phyloP scores from a whole-genome alignment of 1,284 basidiomycete species.

The Ceratorhiza oryzae-sativae region DNA sequence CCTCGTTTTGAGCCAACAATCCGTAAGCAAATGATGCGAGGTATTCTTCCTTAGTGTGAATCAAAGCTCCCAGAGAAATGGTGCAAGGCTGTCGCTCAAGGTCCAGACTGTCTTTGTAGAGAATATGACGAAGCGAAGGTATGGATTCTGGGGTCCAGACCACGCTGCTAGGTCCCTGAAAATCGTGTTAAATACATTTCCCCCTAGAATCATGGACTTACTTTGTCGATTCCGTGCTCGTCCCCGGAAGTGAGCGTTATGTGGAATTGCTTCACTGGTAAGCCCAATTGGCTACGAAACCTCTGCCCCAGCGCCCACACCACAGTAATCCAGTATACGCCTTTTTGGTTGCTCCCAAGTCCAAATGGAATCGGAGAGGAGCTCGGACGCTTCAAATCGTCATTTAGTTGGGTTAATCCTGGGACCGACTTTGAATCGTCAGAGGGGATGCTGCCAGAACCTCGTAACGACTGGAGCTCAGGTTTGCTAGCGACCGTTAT shows the following conservation, averaged over 20 bases:
- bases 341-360: conserved; percentile 48
- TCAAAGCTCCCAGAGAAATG: background rate
- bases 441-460: background rate
- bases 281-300: conserved; percentile 57
- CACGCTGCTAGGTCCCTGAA: conserved; percentile 24
- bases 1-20: conserved; percentile 20
- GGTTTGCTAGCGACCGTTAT: conserved; percentile 27
- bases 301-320: conserved; percentile 64
- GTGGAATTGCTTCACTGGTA: conserved; percentile 63
- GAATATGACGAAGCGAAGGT: conserved; percentile 14
- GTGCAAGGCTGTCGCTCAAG: background rate
- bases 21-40: conserved; percentile 58
- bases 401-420: conserved; percentile 2
- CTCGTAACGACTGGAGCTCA: conserved; percentile 17
- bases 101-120: background rate
- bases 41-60: conserved; percentile 47
- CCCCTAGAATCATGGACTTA: background rate
- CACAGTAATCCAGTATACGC: conserved; percentile 59
- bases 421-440: conserved; percentile 3
- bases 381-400: background rate
- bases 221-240: conserved; percentile 58
- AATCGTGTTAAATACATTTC: conserved; percentile 39
- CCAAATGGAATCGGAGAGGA: conserved; percentile 43
- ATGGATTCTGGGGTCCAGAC: background rate
- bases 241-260: conserved; percentile 58